These are phyloP conservation scores for Penicillium taxi DNA, from an alignment of 495 filamentous ascomycete genomes.

Conservation along the genomic window DNA sequence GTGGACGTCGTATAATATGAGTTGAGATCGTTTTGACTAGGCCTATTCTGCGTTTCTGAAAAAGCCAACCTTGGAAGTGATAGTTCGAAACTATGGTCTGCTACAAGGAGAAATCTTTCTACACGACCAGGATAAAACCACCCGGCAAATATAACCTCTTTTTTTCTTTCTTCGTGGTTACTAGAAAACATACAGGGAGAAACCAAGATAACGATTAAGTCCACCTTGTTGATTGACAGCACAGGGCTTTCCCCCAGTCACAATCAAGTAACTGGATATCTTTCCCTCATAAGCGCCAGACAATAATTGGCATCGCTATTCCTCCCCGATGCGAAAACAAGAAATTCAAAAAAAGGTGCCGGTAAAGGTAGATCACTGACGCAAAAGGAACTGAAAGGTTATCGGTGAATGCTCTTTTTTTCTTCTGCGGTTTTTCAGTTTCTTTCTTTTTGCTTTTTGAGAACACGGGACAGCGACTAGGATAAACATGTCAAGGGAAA, in stretches of 20 bases:
- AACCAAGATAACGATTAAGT: constrained; percentile 56
- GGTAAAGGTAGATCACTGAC: constrained; percentile 21
- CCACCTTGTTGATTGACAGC: constrained; percentile 53
- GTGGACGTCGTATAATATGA: too few relatives aligned
- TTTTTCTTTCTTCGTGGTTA: constrained; percentile 24
- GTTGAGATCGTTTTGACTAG: too few relatives aligned
- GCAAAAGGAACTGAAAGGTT: constrained; percentile 26
- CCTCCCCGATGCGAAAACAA: constrained; percentile 33
- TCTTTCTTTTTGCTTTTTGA: constrained; percentile 31
- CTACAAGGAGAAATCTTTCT: too few relatives aligned
- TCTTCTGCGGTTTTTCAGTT: constrained; percentile 36
- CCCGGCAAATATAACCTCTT: too few relatives aligned
- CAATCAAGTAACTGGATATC: constrained; percentile 60
- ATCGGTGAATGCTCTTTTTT: constrained; percentile 29
- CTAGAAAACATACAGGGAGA: constrained; percentile 41
- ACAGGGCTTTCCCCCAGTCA: constrained; percentile 91
- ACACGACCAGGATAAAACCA: too few relatives aligned
- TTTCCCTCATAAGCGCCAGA: constrained; percentile 93
- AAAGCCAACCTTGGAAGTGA: too few relatives aligned
- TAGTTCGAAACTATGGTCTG: too few relatives aligned
- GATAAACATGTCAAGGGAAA: constrained; percentile 42
- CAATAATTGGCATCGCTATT: constrained; percentile 46
- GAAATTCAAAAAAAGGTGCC: constrained; percentile 22
- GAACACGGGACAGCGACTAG: constrained; percentile 36
- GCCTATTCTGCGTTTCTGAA: too few relatives aligned